Evolutionary conservation across 106 monocot genomes (phyloP).

Genomic region (Allium cepa): DNA sequence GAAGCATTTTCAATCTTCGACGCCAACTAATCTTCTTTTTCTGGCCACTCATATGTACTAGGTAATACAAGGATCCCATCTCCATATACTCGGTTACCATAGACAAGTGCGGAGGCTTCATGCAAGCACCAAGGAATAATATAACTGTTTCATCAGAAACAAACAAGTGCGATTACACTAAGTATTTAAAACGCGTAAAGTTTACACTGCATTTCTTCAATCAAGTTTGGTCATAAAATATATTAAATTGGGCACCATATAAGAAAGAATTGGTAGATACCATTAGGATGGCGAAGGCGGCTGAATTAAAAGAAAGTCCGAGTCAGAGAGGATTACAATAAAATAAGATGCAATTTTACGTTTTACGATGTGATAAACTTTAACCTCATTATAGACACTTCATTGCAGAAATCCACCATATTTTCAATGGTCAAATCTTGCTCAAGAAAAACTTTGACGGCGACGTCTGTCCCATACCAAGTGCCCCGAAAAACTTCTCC

Average conservation of each 20-base stretch:
- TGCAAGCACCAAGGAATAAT: conserved; percentile 87
- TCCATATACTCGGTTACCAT: conserved; percentile 96
- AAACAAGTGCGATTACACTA: background rate
- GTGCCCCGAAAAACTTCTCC: conserved; percentile 92
- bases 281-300: conserved; percentile 95
- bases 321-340: no score
- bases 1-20: conserved; percentile 17
- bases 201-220: no score
- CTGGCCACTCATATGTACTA: conserved; percentile 26
- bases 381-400: conserved; percentile 84
- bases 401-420: conserved; percentile 95
- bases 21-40: conserved; percentile 14
- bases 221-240: no score
- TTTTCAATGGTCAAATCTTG: conserved; percentile 92
- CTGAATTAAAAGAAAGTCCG: conserved; percentile 33
- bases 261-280: conserved; percentile 18
- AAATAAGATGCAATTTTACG: no score
- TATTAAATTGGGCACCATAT: no score
- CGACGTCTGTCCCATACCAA: conserved; percentile 96
- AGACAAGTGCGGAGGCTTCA: conserved; percentile 86
- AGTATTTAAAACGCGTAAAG: no score
- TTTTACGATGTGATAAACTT: no score
- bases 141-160: conserved; percentile 46
- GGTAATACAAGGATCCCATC: conserved; percentile 88
- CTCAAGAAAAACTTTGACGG: conserved; percentile 84